Conservation (phyloP, 805 yeast species). For the Ogataea parapolymorpha region DNA sequence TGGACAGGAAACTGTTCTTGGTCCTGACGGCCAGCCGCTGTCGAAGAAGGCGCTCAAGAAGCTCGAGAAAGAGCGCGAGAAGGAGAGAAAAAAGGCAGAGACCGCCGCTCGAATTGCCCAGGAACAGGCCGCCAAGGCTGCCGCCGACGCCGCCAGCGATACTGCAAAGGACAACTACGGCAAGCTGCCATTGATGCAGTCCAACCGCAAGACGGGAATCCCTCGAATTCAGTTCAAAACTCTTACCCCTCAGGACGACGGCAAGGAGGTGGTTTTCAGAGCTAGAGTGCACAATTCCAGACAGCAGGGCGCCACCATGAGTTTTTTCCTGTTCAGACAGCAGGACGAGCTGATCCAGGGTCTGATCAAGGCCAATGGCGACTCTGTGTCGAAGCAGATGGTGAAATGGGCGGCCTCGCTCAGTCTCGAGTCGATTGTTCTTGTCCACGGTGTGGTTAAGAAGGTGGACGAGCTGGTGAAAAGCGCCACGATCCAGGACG, state of each 20-base stretch:
- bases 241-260: constrained; percentile 62
- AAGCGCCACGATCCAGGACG: constrained; percentile 87
- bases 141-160: constrained; percentile 70
- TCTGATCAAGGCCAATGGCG: constrained; percentile 69
- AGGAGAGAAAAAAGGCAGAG: constrained; percentile 89
- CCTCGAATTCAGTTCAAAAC: constrained; percentile 56
- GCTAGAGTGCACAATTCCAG: constrained; percentile 93
- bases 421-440: constrained; percentile 85
- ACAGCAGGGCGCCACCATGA: constrained; percentile 94
- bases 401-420: constrained; percentile 92
- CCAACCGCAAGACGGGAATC: constrained; percentile 60
- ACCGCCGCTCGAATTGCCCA: constrained; percentile 83
- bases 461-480: constrained; percentile 85
- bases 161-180: constrained; percentile 89
- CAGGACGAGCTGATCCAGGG: constrained; percentile 82
- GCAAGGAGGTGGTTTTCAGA: constrained; percentile 77
- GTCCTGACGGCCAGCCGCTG: constrained; percentile 74
- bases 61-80: constrained; percentile 88
- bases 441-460: constrained; percentile 80
- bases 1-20: constrained; percentile 26
- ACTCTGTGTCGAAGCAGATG: constrained; percentile 84
- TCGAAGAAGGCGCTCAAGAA: constrained; percentile 95
- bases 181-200: constrained; percentile 80
- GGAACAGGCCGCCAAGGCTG: constrained; percentile 78
- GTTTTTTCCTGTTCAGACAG: constrained; percentile 89